Evolutionary conservation across 192 early-diverging fungal genomes (phyloP).

Genomic region (Chytriomyces sp.): DNA sequence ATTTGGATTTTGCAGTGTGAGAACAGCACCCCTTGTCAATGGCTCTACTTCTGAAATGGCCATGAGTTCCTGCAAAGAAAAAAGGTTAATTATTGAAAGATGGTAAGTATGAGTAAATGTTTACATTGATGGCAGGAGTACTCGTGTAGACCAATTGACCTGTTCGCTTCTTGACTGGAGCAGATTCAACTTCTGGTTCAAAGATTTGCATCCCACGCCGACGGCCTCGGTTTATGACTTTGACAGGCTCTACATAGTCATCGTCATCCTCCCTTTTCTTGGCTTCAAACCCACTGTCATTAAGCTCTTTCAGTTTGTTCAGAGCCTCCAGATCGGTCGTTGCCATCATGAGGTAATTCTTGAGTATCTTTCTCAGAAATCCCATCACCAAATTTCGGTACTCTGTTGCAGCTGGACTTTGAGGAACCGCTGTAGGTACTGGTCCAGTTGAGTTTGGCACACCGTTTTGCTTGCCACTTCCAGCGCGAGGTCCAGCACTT

Average conservation of each 20-base stretch:
- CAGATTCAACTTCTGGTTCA: conserved; percentile 1
- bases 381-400: conserved; percentile 22
- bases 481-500: not conserved
- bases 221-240: not conserved
- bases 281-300: conserved; percentile 34
- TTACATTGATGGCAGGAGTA: not conserved
- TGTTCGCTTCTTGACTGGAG: not conserved
- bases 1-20: conserved; percentile 44
- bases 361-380: conserved; percentile 36
- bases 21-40: conserved; percentile 16
- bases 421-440: not conserved
- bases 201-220: not conserved
- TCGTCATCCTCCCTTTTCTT: conserved; percentile 11
- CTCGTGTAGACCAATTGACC: not conserved
- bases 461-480: not conserved
- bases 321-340: conserved; percentile 27
- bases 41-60: not conserved
- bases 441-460: not conserved
- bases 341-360: conserved; percentile 32
- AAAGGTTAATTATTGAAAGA: not conserved
- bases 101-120: too few species aligned
- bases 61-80: not conserved
- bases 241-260: not conserved
- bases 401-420: conserved; percentile 12
- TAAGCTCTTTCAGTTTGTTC: conserved; percentile 34